A percentile compares a stretch with the other conserved stretches of the same genome.
These are phyloP conservation scores for Bruguiera sexangula DNA, from an alignment of 345 rosid species.

Conservation along the genomic window DNA sequence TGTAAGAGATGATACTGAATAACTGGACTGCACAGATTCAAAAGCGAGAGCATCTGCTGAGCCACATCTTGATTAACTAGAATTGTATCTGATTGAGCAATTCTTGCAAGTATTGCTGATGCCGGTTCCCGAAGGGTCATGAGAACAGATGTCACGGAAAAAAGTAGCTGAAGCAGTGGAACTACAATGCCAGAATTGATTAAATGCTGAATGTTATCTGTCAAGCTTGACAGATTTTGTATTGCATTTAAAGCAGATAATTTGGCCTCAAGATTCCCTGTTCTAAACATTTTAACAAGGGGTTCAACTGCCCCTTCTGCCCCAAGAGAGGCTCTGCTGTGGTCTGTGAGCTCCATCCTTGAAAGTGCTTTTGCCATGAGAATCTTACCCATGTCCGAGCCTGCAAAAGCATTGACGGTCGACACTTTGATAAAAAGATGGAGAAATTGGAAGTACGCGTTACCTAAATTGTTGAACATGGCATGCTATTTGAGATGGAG, in stretches of 20 bases:
- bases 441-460: too few species aligned
- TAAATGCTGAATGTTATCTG: constrained; percentile 46
- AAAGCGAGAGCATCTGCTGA: constrained; percentile 71
- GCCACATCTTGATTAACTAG: constrained; percentile 59
- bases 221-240: constrained; percentile 46
- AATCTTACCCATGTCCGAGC: constrained; percentile 73
- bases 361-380: constrained; percentile 74
- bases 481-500: too few species aligned
- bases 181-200: constrained; percentile 48
- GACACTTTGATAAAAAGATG: neutral
- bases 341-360: constrained; percentile 66
- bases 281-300: constrained; percentile 56
- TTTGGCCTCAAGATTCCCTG: constrained; percentile 73
- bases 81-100: constrained; percentile 55
- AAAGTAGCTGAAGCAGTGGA: constrained; percentile 62
- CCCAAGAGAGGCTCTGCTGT: constrained; percentile 56
- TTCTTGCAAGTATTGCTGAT: constrained; percentile 60
- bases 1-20: constrained; percentile 56
- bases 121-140: constrained; percentile 81
- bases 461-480: too few species aligned
- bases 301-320: constrained; percentile 61
- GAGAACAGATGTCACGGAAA: constrained; percentile 76
- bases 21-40: constrained; percentile 55
- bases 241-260: constrained; percentile 58
- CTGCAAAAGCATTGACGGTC: constrained; percentile 28